Conservation (phyloP, 345 rosid genomes). For the Dipteronia dyeriana region DNA sequence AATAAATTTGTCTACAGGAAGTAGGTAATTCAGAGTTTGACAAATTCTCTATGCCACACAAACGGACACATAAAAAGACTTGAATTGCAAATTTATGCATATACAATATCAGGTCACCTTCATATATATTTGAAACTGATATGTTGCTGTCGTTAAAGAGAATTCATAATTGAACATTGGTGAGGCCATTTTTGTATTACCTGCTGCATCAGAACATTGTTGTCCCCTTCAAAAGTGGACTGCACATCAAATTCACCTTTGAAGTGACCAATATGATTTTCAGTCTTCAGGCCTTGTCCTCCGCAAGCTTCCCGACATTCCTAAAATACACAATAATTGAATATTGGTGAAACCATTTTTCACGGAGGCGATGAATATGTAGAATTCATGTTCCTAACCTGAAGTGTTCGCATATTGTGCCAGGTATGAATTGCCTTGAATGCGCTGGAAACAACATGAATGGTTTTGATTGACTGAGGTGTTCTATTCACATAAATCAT, state of each 20-base stretch:
- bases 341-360: neutral
- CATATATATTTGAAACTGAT: neutral
- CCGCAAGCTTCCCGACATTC: slow-evolving; percentile 99
- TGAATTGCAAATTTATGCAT: neutral
- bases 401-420: slow-evolving; percentile 97
- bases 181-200: slow-evolving; percentile 33
- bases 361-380: neutral
- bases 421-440: slow-evolving; percentile 76
- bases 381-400: slow-evolving; percentile 45
- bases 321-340: slow-evolving; percentile 33
- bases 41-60: neutral
- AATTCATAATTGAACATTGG: neutral
- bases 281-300: slow-evolving; percentile 94
- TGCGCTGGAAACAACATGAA: slow-evolving; percentile 86
- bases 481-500: slow-evolving; percentile 72
- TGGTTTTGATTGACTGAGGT: slow-evolving; percentile 68
- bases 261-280: slow-evolving; percentile 81
- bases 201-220: slow-evolving; percentile 93
- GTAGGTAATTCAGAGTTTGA: neutral
- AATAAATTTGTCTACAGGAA: neutral
- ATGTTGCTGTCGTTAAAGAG: neutral
- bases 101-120: neutral
- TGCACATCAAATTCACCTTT: slow-evolving; percentile 92
- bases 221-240: slow-evolving; percentile 94
- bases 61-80: neutral